Evolutionary conservation across 306 rosid genomes (phyloP), one percentile per base, ranked within the genome.

Genomic region (Morella rubra): DNA sequence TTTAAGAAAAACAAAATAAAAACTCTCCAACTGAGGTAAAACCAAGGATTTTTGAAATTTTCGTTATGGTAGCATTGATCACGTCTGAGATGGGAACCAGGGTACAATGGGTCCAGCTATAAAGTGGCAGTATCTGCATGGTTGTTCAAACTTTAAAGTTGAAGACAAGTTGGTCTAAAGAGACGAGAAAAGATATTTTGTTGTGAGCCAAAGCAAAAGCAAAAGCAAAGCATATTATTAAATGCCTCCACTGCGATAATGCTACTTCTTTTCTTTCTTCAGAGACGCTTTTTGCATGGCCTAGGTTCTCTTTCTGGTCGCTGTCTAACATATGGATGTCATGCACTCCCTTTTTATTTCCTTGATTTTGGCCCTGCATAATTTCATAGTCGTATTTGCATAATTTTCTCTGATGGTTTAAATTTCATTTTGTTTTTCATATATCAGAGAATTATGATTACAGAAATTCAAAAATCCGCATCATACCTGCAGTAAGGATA

Each of bases 91-190:
- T 51, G 76, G 86, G 84, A 79, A 52, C 85, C 77, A 15, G 8
- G 3, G 8, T 64, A 2, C 3, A 19, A 27, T 54, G 60, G 13
- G 58, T 19, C 45, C 42, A 45, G 7, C 67, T 73, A 41, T 58
- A 58, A n/a, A 73, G 27, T 12, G 51, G 80, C 82, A 61, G 80
- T 74, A 20, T 71, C 73, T 87, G 80, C 73, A 7, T 77, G 13
- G 80, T 84, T 88, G 85, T 86, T 80, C 82, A 77, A 83, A 76
- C 79, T 79, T 80, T 8, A 86, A 83, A 82, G 84, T 58, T 49
- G n/a, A 50, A 64, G 73, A 81, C 85, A 75, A 80, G 83, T 61
- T 67, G 85, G 81, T 76, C 88, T 76, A 84, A 86, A 83, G 83
- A 75, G 80, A 61, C 64, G 65, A 75, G 56, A 54, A 71, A 68